Percentiles rank a stretch among this genome's conserved stretches.
phyloP scores from a whole-genome alignment of 257 asterid genomes.

The Eustoma russellianum region DNA sequence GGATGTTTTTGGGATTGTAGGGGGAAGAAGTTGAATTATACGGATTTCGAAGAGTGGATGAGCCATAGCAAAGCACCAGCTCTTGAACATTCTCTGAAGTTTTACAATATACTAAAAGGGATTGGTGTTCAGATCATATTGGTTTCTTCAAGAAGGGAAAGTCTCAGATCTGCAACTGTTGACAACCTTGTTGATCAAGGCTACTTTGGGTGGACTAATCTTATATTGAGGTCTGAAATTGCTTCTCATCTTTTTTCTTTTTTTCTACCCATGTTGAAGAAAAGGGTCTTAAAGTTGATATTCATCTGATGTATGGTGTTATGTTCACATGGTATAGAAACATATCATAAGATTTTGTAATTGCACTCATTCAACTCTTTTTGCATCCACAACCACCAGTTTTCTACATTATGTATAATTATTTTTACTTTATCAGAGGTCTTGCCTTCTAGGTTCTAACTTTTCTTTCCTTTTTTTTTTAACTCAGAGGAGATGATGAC shows the following conservation, averaged over 20 bases:
- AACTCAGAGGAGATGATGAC: constrained; percentile 41
- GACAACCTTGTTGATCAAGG: constrained; percentile 68
- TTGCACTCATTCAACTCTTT: too few relatives aligned
- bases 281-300: too few relatives aligned
- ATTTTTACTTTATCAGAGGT: background rate
- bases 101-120: constrained; percentile 55
- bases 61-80: constrained; percentile 54
- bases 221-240: constrained; percentile 43
- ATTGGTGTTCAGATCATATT: constrained; percentile 41
- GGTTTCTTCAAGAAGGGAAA: constrained; percentile 68
- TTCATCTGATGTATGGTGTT: too few relatives aligned
- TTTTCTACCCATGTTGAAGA: too few relatives aligned
- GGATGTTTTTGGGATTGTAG: constrained; percentile 18
- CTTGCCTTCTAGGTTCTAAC: background rate
- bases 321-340: too few relatives aligned
- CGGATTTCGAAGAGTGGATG: constrained; percentile 71
- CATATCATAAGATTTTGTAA: too few relatives aligned
- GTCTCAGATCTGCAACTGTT: constrained; percentile 60
- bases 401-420: background rate
- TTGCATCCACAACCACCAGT: background rate
- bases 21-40: constrained; percentile 44
- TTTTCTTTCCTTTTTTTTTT: background rate
- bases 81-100: constrained; percentile 37
- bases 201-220: constrained; percentile 61
- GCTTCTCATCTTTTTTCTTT: background rate